A percentile compares a stretch with the other conserved stretches of the same genome.
These are phyloP conservation scores for Antrodiella citrinella DNA, from an alignment of 768 basidiomycete genomes.

Conservation along the genomic window DNA sequence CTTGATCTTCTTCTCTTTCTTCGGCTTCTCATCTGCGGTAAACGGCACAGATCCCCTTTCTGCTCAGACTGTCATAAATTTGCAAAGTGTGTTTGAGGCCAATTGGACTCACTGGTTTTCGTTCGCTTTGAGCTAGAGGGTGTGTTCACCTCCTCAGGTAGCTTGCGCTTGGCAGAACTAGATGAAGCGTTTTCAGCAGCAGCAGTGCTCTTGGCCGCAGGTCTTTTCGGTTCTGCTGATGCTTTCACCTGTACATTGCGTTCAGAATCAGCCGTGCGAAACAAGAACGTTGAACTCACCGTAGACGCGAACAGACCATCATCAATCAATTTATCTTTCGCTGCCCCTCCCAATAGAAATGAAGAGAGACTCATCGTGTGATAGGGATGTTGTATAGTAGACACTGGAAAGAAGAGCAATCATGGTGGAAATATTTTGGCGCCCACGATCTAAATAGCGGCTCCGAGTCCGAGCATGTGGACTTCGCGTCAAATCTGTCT, in stretches of 20 bases:
- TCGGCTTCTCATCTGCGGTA: neutral
- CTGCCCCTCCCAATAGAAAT: conserved; percentile 37
- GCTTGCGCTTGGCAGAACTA: conserved; percentile 17
- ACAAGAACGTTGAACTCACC: no score
- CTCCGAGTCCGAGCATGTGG: no score
- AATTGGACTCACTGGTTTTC: conserved; percentile 4
- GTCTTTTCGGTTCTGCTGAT: neutral
- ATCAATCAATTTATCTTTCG: conserved; percentile 40
- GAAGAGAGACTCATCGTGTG: conserved; percentile 47
- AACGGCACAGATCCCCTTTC: no score
- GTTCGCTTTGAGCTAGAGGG: conserved; percentile 2
- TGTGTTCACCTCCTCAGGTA: conserved; percentile 10
- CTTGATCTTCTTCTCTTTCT: conserved; percentile 5
- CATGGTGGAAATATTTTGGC: neutral
- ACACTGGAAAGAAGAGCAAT: neutral
- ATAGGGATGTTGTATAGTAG: conserved; percentile 11
- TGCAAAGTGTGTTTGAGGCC: no score
- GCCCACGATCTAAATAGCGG: neutral
- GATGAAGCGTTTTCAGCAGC: no score
- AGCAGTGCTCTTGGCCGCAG: neutral
- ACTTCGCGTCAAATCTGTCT: no score
- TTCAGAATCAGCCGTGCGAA: no score
- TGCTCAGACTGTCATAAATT: no score
- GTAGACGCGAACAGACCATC: conserved; percentile 33
- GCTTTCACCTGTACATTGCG: neutral